A percentile compares a stretch with the other conserved stretches of the same genome.
phyloP scores from a whole-genome alignment of 495 filamentous ascomycete genomes.

The Cladorrhinum samala region DNA sequence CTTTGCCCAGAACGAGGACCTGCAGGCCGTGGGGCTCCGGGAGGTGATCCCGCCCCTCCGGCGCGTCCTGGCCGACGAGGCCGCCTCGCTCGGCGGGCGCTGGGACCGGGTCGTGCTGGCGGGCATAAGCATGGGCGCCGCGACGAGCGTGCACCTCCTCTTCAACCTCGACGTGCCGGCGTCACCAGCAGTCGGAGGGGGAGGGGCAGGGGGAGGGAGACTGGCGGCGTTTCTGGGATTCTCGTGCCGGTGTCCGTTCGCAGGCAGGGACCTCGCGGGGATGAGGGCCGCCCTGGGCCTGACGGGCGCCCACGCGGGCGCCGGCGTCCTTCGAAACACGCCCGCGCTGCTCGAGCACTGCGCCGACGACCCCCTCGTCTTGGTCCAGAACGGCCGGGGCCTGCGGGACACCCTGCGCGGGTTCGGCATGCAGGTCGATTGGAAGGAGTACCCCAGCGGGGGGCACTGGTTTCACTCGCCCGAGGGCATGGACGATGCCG shows the following conservation, averaged over 20 bases:
- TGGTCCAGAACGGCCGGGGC: constrained; percentile 35
- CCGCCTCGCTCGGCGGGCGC: constrained; percentile 12
- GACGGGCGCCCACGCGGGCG: constrained; percentile 12
- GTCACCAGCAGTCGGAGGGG: constrained; percentile 6
- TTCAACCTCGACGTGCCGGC: constrained; percentile 20
- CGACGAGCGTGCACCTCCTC: constrained; percentile 37
- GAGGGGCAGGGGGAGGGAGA: no score
- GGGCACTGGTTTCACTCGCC: constrained; percentile 52
- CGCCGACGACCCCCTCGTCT: constrained; percentile 43
- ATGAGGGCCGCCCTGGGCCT: constrained; percentile 17
- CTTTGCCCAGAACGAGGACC: constrained; percentile 22
- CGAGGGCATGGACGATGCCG: constrained; percentile 45
- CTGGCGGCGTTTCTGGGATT: constrained; percentile 47
- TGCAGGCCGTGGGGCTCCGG: constrained; percentile 23
- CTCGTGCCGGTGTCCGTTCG: constrained; percentile 52
- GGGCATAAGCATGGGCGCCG: constrained; percentile 33
- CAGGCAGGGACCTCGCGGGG: constrained; percentile 16
- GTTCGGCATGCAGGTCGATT: constrained; percentile 39
- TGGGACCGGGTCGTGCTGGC: constrained; percentile 28
- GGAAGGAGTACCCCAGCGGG: constrained; percentile 44
- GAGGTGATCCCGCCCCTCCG: constrained; percentile 21
- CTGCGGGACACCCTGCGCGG: constrained; percentile 31
- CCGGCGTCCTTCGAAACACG: constrained; percentile 19
- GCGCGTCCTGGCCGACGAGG: constrained; percentile 22
- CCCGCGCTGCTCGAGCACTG: constrained; percentile 51